Conservation (phyloP, 1,284 basidiomycete genomes). For the Boletus subluridellus region DNA sequence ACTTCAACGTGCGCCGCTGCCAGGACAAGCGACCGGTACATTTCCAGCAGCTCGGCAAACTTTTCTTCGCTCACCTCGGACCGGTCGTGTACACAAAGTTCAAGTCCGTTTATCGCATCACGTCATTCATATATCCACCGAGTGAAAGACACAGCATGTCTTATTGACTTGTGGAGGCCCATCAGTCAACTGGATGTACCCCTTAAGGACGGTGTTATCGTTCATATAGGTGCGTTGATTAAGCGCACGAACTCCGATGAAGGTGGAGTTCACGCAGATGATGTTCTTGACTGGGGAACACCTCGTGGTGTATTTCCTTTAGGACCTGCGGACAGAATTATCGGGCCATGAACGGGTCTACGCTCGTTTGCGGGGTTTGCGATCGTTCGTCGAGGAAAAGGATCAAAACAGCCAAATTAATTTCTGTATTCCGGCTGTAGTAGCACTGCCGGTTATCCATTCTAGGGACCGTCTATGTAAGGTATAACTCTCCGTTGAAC, state of each 20-base stretch:
- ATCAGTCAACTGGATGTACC: conserved; percentile 22
- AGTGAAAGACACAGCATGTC: conserved; percentile 18
- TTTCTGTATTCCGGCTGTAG: conserved; percentile 13
- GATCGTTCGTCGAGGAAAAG: conserved; percentile 14
- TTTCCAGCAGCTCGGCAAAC: conserved; percentile 15
- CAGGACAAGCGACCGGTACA: conserved; percentile 15
- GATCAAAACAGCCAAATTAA: conserved; percentile 12
- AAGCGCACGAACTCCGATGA: conserved; percentile 21
- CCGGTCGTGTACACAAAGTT: conserved; percentile 30
- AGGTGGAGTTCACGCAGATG: conserved; percentile 5
- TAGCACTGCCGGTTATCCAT: conserved; percentile 13
- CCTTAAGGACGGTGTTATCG: conserved; percentile 19
- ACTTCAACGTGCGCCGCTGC: conserved; percentile 10
- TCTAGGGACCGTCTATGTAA: conserved; percentile 11
- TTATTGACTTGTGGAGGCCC: conserved; percentile 6
- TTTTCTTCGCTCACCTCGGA: conserved; percentile 12
- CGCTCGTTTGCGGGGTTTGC: not conserved
- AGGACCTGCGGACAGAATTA: not conserved
- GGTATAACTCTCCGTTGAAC: conserved; percentile 9
- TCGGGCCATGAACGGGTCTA: conserved; percentile 5
- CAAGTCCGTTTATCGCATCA: conserved; percentile 25
- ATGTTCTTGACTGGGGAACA: conserved; percentile 9
- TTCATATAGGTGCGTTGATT: conserved; percentile 24
- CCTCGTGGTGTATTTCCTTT: conserved; percentile 14
- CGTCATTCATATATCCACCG: conserved; percentile 31